Evolutionary conservation across 306 rosid genomes (phyloP).

Genomic region (Albizia julibrissin): DNA sequence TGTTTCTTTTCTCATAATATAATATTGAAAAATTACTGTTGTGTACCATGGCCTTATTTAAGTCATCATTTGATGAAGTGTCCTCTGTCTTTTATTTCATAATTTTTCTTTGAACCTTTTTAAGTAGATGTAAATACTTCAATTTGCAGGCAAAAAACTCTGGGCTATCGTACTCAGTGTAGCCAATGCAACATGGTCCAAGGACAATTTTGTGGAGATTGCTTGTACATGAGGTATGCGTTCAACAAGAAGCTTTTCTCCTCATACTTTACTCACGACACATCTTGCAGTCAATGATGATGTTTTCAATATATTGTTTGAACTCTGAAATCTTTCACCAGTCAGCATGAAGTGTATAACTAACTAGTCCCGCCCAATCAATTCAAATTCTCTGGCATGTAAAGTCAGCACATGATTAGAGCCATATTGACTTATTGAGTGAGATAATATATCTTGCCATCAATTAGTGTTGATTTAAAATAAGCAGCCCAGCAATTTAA

Average conservation of each 20-base stretch:
- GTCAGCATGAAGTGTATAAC: background rate
- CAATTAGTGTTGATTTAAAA: slow-evolving; percentile 12
- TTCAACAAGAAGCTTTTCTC: slow-evolving; percentile 16
- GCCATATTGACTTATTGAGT: background rate
- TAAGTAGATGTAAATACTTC: slow-evolving; percentile 31
- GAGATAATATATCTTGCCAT: background rate
- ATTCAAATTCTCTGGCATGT: slow-evolving; percentile 4
- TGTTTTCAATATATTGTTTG: background rate
- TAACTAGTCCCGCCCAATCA: background rate
- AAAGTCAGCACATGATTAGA: slow-evolving; percentile 1
- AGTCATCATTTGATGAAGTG: background rate
- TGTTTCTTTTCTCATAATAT: background rate
- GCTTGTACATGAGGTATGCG: slow-evolving; percentile 89
- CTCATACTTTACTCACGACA: background rate
- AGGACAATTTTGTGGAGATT: slow-evolving; percentile 98
- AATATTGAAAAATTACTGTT: background rate
- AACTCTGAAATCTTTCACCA: background rate
- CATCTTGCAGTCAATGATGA: background rate
- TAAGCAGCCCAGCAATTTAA: background rate
- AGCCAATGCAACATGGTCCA: slow-evolving; percentile 65
- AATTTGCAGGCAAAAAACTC: slow-evolving; percentile 88
- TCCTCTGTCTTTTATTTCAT: background rate
- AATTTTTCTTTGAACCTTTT: slow-evolving; percentile 1
- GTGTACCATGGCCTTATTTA: slow-evolving; percentile 7
- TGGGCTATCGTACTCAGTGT: slow-evolving; percentile 80